Evolutionary conservation across 805 yeast genomes (phyloP), one percentile per base, ranked within the genome.

Genomic region (Sugiyamaella valdiviana): DNA sequence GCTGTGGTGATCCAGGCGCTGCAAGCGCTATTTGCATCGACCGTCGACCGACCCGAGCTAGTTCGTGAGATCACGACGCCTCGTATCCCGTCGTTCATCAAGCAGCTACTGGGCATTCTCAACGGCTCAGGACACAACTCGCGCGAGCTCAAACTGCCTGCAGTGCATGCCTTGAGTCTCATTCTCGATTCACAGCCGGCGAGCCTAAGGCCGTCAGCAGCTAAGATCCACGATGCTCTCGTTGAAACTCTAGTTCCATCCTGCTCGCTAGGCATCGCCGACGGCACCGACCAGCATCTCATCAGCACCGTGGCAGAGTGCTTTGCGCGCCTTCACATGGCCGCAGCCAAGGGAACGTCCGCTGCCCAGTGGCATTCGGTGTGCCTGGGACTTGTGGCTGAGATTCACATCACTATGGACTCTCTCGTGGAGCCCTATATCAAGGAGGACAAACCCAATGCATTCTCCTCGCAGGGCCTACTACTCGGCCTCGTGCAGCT

Each of bases 11-110:
- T 66, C 16, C 40, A 51, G 35, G 59, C 67, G 2, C 51, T 66
- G 14, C 23, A 52, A 2, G 44, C 46, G 52, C 37, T 66, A 52
- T 58, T 62, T 24, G 22, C 48, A 12, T 44, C 45, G 7, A 59
- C 61, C 49, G 78, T 85, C 61, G 91, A 88, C 1, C 89, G 89
- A 60, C 87, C 95, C 1, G 82, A 89, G 1, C 72, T 91, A 38
- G 82, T 91, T 2, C 77, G 97, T 62, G 96, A 89, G 60, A 70
- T 84, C 6, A 73, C 88, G 49, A 85, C 95, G 1, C 95, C 96
- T 6, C 82, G 82, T 57, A 69, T 91, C 49, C 79, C 85, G 7
- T 71, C 73, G 1, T 77, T 84, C 39, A 77, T 87, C 32, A 63
- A 60, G 42, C 46, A 75, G 5, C 70, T 81, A 44, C 58, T 87